Conservation (phyloP, 2,329 filamentous ascomycete species). For the Pseudogymnoascus sp. region DNA sequence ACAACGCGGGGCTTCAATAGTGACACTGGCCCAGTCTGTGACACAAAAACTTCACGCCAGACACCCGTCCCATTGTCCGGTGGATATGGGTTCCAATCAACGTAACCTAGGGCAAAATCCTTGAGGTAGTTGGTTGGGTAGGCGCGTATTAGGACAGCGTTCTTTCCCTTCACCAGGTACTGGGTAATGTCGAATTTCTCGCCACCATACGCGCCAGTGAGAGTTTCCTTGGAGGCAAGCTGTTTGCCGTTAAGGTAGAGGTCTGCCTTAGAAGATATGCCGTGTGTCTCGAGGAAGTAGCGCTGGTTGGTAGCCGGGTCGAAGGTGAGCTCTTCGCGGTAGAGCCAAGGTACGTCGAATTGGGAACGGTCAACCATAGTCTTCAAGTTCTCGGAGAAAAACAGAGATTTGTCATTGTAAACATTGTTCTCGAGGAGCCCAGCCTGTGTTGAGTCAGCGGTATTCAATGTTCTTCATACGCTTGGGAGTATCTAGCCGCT, state of each 20-base stretch:
- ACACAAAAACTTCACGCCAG: constrained; percentile 53
- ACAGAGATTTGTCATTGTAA: constrained; percentile 48
- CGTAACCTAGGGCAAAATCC: constrained; percentile 54
- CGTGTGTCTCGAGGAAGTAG: constrained; percentile 50
- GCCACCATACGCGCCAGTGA: constrained; percentile 53
- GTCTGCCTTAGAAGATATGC: constrained; percentile 55
- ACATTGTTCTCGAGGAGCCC: constrained; percentile 43
- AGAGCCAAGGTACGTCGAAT: constrained; percentile 53
- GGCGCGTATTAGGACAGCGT: constrained; percentile 48
- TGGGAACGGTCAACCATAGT: constrained; percentile 37
- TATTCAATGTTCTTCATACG: not conserved
- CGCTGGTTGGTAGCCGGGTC: constrained; percentile 33
- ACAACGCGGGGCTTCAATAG: constrained; percentile 24
- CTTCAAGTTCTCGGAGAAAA: constrained; percentile 47
- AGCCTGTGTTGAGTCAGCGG: not conserved
- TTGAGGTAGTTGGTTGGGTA: constrained; percentile 54
- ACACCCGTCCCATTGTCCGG: constrained; percentile 58
- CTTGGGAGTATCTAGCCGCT: not conserved
- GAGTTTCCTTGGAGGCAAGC: constrained; percentile 42
- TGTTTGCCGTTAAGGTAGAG: constrained; percentile 52
- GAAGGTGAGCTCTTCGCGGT: constrained; percentile 47
- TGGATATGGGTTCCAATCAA: constrained; percentile 58
- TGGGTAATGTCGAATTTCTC: constrained; percentile 49
- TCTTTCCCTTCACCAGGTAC: constrained; percentile 34
- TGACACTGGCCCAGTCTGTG: constrained; percentile 47